These are phyloP conservation scores for Inonotus obliquus DNA, from an alignment of 1,284 basidiomycete genomes.

Conservation along the genomic window DNA sequence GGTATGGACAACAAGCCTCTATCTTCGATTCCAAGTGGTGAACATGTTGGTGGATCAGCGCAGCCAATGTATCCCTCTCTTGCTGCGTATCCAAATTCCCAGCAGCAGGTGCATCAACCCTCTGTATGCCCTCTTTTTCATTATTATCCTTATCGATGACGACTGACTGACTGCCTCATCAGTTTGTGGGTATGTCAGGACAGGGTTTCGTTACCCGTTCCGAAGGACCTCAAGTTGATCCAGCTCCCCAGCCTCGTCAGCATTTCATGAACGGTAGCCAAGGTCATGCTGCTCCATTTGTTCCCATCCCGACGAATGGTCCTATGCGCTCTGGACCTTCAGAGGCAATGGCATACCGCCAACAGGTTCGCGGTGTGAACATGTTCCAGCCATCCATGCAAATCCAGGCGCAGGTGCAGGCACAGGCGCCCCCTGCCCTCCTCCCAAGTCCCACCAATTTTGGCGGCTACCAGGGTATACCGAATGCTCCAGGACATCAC, in stretches of 20 bases:
- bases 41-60: constrained; percentile 38
- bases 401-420: constrained; percentile 34
- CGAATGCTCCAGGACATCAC: constrained; percentile 37
- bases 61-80: constrained; percentile 72
- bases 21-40: constrained; percentile 44
- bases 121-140: not conserved
- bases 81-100: constrained; percentile 34
- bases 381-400: constrained; percentile 34
- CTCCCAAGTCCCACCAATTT: constrained; percentile 49
- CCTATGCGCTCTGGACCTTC: constrained; percentile 34
- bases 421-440: constrained; percentile 40
- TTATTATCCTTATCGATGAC: not conserved
- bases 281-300: constrained; percentile 19
- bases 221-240: constrained; percentile 56
- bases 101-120: constrained; percentile 30
- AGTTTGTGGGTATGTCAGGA: constrained; percentile 16
- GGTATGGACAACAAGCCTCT: constrained; percentile 29
- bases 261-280: constrained; percentile 10
- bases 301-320: constrained; percentile 29
- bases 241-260: constrained; percentile 50
- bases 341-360: constrained; percentile 54
- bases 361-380: constrained; percentile 28
- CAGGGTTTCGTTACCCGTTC: constrained; percentile 35
- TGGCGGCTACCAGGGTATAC: constrained; percentile 44
- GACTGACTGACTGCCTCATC: not conserved